Evolutionary conservation across 2,329 filamentous ascomycete species (phyloP), one percentile per base, ranked within the genome.

Genomic region (Ustulina deusta): DNA sequence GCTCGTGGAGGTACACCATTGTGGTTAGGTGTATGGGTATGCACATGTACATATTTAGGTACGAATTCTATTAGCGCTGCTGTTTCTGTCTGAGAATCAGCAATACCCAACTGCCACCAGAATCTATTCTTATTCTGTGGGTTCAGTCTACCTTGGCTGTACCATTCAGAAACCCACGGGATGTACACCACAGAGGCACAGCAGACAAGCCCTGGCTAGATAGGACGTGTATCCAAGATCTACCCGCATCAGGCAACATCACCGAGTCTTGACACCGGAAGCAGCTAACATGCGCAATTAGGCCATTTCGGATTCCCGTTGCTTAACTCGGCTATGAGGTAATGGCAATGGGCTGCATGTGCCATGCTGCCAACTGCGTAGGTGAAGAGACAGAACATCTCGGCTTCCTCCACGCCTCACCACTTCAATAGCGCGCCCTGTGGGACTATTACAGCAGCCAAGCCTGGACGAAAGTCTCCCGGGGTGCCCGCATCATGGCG

Each of bases 241-340:
- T 48, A 46, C 42, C 68, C 51, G 34, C 62, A 72, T 71, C 52
- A 67, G 70, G 62, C 54, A 70, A 67, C 62, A 71, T 56, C 56
- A 59, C 69, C 72, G 65, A 61, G 44, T 44, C 22, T 34, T 20
- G 49, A 52, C 46, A 29, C 25, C 29, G 7, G 46, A n/a, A 49
- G 20, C 25, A 46, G 40, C 15, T 27, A 48, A 36, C 34, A 63
- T 63, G 27, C 34, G 27, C 29, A 46, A 34, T 17, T 25, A 34
- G 44, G 13, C 25, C 7, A 20, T 7, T 17, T 51, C 13, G 15
- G 20, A 56, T 38, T 56, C 32, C 13, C 25, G 29, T 27, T 32
- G 22, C 36, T 59, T 38, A 59, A 36, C 25, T 34, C 46, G 48
- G 55, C 55, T 46, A 17, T 27, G 29, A 38, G 22, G 20, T 27